Base-by-base conservation (phyloP, 257 asterid genomes). In the Plantago elongata region DNA sequence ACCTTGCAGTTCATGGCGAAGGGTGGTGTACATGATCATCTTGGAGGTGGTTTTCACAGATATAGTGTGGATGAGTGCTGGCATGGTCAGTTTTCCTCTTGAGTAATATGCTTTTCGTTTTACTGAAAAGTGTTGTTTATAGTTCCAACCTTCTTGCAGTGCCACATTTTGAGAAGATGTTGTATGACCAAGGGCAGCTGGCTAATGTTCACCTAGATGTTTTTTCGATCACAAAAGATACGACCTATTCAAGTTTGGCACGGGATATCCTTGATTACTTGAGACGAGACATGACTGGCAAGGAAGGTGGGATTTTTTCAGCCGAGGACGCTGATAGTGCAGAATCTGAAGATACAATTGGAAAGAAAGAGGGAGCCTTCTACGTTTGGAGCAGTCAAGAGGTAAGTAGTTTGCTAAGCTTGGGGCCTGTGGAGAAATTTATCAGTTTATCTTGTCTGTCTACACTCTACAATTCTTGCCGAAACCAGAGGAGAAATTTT, bases 241-340 rank as follows among this genome's bases (percentile, higher is more conserved):
- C 61, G 16, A 57, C 77, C 37, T 84, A 83, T 72, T 86, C 99
- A 29, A 78, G 79, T 60, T 70, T 72, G 51, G 61, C 93, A 4
- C 82, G 96, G 34, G 96, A 80, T 78, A 77, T 92, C 70, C 86
- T 92, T 30, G 99, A 89, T 76, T 92, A 92, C 72, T 66, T 92
- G 74, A 84, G 96, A 76, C 86, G 99, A 75, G 97, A 84, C 15
- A 92, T 92, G 99, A 84, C 82, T 44, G 97, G 99, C 51, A 88
- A 86, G 9, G 70, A 44, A 17, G 99, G 97, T 44, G 97, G 86
- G 76, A 92, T 92, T 60, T 92, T 74, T 73, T 92, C 97, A 3
- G 99, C 99, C 4, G 99, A 89, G 78, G 99, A 92, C 76, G 99
- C 99, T 42, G 99, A 92, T 63, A 92, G 97, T 84, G 89, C 89